Evolutionary conservation across 2,329 filamentous ascomycete species (phyloP).

Genomic region (Pseudogymnoascus sp.): DNA sequence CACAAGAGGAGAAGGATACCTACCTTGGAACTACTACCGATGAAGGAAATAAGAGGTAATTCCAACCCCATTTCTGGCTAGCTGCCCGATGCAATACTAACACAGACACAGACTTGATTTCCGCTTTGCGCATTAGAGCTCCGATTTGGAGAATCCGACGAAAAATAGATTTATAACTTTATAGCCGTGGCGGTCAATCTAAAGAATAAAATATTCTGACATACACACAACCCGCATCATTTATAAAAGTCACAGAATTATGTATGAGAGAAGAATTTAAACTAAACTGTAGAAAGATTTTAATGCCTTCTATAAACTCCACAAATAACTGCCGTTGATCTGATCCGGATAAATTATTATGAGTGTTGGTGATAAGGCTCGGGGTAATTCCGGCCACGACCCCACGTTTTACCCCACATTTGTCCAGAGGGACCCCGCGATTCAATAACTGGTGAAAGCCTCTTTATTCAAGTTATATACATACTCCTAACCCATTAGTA

Average conservation of each 20-base stretch:
- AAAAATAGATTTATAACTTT: not conserved
- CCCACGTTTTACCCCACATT: not conserved
- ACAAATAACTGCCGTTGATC: not conserved
- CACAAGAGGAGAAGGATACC: constrained; percentile 34
- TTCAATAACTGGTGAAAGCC: not conserved
- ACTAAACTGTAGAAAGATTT: not conserved
- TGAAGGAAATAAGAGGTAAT: constrained; percentile 33
- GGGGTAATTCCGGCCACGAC: not conserved
- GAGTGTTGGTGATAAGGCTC: not conserved
- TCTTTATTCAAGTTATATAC: not conserved
- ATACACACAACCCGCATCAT: too few relatives aligned
- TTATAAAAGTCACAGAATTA: too few relatives aligned
- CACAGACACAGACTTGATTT: constrained; percentile 11
- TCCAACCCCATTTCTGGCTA: not conserved
- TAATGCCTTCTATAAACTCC: not conserved
- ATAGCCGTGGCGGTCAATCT: not conserved
- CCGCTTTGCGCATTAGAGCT: constrained; percentile 12
- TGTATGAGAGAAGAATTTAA: too few relatives aligned
- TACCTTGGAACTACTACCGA: constrained; percentile 39
- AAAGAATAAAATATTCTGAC: not conserved
- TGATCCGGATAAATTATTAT: not conserved
- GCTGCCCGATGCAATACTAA: not conserved
- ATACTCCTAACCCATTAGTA: not conserved
- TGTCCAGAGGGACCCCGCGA: not conserved
- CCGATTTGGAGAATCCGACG: not conserved